Evolutionary conservation across 352 stramenopile genomes (phyloP), one percentile per base, ranked within the genome.

Genomic region (Pythium brachiatum): DNA sequence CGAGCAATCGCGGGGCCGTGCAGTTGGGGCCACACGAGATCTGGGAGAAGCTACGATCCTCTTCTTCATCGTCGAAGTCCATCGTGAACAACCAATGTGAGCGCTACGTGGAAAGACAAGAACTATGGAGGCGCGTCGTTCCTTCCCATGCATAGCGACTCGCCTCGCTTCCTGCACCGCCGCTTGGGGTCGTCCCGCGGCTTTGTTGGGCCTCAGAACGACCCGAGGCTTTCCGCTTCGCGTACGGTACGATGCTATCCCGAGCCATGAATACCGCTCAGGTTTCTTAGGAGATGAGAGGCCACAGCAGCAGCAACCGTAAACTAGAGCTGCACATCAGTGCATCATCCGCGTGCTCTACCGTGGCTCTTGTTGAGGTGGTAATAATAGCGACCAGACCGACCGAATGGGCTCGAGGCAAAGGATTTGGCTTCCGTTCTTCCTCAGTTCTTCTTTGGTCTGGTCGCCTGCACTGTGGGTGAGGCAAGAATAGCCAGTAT

Each of bases 1-100:
- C 76, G n/a, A 86, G 55, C 12, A 92, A 60, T 48, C 86, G 88
- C 8, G 82, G 58, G 12, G 72, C 63, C 36, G 83, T 68, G 55
- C 75, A 85, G 46, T 73, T 68, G 2, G 75, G 66, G 3, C 66
- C 62, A 47, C 78, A 89, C 16, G 74, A 66, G 67, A 90, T 89
- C 29, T 79, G 72, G 51, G 81, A 89, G 70, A 76, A 74, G 46
- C 60, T 75, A 41, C 61, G 66, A 23, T 81, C 69, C n/a, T 74
- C 68, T 13, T 72, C 66, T 18, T 79, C 68, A 16, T 64, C 51
- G 31, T 73, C 60, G n/a, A n/a, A 18, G 32, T 66, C 57, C 43
- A 73, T 69, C 12, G 60, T 36, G 43, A 58, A 54, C 20, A 34
- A 58, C 57, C 20, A 34, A 58, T 4, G 53, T 68, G 61, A 58